Base-by-base conservation (phyloP, 2,329 filamentous ascomycete genomes). In the Decorospora gaudefroyi region DNA sequence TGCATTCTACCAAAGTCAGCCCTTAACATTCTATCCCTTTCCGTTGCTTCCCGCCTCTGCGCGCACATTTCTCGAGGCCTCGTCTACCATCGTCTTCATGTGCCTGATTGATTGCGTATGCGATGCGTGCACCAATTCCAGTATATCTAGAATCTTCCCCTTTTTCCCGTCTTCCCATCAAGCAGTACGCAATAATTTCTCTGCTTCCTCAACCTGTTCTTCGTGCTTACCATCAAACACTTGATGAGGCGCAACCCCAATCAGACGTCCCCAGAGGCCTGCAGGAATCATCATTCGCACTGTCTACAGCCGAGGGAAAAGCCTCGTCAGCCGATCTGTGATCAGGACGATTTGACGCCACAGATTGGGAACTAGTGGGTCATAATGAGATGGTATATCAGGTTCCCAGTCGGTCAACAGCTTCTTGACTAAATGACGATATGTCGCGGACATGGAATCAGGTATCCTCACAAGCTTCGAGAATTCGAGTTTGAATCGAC, bases 391-490 rank as follows among this genome's bases (percentile, higher is more conserved):
- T 13, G 16, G n/a, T 15, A 10, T 13, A 10, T 2, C 22, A 3
- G 16, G 18, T 16, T 11, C 8, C 8, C 29, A 25, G 9, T 28
- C 15, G 2, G 29, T 4, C 1, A 25, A 23, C 26, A 38, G n/a
- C n/a, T 19, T 28, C 26, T 22, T 15, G 6, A 38, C 25, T 0
- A 28, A 10, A 29, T 19, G 17, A 15, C 4, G 18, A 3, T 42
- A 42, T 17, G 18, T 12, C 17, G 1, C 16, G 12, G 39, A 42
- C 6, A 42, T 6, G 31, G 39, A 8, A 42, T 1, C 9, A 35
- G 16, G n/a, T 29, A n/a, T n/a, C n/a, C n/a, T n/a, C n/a, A n/a
- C n/a, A n/a, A n/a, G n/a, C n/a, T n/a, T n/a, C n/a, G n/a, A n/a
- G n/a, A n/a, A n/a, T n/a, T n/a, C n/a, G n/a, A n/a, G n/a, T n/a